These are phyloP conservation scores for Oryza longistaminata DNA, from an alignment of 176 grass and related monocot genomes.

Conservation along the genomic window DNA sequence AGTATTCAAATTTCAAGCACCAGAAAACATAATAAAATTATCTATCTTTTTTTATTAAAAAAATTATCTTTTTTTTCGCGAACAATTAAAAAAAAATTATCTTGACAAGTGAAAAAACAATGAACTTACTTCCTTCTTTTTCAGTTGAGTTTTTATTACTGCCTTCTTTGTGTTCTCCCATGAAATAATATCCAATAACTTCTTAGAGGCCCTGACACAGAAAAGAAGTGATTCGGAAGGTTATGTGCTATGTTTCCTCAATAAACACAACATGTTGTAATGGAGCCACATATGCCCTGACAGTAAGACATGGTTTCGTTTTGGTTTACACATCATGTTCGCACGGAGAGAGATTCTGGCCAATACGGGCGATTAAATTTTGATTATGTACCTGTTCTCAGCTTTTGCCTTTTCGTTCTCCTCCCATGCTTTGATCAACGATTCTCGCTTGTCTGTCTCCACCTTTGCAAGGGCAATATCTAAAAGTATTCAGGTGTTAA, in stretches of 20 bases:
- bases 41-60: background rate
- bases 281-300: background rate
- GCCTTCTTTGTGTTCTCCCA: constrained; percentile 90
- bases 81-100: background rate
- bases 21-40: background rate
- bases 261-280: background rate
- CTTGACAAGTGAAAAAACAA: background rate
- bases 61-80: background rate
- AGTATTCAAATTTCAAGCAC: background rate
- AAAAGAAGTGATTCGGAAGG: background rate
- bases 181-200: constrained; percentile 66
- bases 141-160: constrained; percentile 62
- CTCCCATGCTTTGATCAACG: constrained; percentile 90
- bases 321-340: background rate
- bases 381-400: constrained; percentile 66
- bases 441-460: constrained; percentile 63
- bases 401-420: constrained; percentile 78
- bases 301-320: background rate
- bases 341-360: background rate
- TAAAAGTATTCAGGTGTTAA: constrained; percentile 33
- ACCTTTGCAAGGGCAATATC: constrained; percentile 66
- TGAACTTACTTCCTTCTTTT: constrained; percentile 67
- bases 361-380: background rate
- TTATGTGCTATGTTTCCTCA: constrained; percentile 16
- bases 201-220: constrained; percentile 59